phyloP scores from a whole-genome alignment of 148 eudicot species.

The Tetragonia tetragonoides region DNA sequence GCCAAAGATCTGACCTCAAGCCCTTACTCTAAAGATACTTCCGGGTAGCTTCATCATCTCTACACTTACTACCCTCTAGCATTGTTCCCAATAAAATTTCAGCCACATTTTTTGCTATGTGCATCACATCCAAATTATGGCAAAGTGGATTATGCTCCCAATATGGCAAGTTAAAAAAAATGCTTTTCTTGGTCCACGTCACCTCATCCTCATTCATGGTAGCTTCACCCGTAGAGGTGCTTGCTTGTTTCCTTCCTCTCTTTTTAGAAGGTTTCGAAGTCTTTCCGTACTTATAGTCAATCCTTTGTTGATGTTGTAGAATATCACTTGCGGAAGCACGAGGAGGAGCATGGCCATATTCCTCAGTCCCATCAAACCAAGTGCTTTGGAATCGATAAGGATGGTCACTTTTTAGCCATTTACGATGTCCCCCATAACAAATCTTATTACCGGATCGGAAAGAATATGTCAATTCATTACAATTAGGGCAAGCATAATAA shows the following conservation, averaged over 20 bases:
- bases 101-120: too few species aligned
- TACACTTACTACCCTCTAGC: too few species aligned
- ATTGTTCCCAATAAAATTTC: too few species aligned
- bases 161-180: too few species aligned
- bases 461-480: background rate
- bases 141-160: too few species aligned
- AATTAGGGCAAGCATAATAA: conserved; percentile 16
- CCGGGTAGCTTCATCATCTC: too few species aligned
- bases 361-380: background rate
- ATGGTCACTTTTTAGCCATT: background rate
- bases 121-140: too few species aligned
- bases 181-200: too few species aligned
- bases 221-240: background rate
- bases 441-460: background rate
- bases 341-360: background rate
- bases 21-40: too few species aligned
- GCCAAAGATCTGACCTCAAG: background rate
- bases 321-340: background rate
- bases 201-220: too few species aligned
- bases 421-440: background rate
- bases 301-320: background rate
- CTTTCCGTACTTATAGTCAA: background rate
- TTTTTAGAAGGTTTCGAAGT: background rate
- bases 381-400: background rate
- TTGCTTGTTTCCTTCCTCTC: background rate